A percentile compares a stretch with the other conserved stretches of the same genome.
Conservation (phyloP, 106 monocot genomes). For the Acanthochlamys bracteata region DNA sequence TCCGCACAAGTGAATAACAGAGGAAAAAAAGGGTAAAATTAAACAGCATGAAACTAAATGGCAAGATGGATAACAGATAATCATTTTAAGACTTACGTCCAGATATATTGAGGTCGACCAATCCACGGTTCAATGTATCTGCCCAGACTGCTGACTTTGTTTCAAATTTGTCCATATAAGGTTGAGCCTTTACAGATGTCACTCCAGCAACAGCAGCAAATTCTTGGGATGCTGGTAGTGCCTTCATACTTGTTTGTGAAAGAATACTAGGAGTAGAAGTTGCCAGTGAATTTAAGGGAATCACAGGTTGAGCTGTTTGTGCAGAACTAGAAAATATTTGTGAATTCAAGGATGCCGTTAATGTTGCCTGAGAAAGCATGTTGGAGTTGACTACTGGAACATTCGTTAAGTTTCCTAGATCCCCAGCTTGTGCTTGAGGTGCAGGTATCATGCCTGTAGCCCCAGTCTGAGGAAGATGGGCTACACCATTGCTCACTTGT, state of each 20-base stretch:
- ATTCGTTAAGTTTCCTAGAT: constrained; percentile 9
- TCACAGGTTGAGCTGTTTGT: constrained; percentile 19
- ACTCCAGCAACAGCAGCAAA: constrained; percentile 1
- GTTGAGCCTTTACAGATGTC: constrained; percentile 23
- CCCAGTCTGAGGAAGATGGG: constrained; percentile 5
- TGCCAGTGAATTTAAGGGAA: not conserved
- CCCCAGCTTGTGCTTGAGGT: constrained; percentile 14
- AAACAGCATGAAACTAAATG: no score
- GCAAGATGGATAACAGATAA: no score
- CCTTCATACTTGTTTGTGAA: constrained; percentile 11
- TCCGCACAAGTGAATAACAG: not conserved
- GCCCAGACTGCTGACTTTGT: constrained; percentile 95
- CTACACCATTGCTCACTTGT: constrained; percentile 12
- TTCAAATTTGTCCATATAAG: constrained; percentile 68
- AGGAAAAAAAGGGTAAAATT: not conserved
- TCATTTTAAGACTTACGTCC: constrained; percentile 54
- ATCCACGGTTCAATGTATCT: constrained; percentile 85
- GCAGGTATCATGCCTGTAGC: constrained; percentile 3
- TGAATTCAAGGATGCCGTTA: constrained; percentile 10
- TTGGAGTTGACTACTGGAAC: constrained; percentile 1
- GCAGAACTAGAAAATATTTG: constrained; percentile 16
- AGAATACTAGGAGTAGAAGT: constrained; percentile 2
- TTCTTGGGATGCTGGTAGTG: constrained; percentile 13
- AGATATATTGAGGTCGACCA: constrained; percentile 95
- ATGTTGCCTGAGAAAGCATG: constrained; percentile 20